These are phyloP conservation scores for Dendrobium nobile DNA, from an alignment of 106 monocot species.

Conservation along the genomic window DNA sequence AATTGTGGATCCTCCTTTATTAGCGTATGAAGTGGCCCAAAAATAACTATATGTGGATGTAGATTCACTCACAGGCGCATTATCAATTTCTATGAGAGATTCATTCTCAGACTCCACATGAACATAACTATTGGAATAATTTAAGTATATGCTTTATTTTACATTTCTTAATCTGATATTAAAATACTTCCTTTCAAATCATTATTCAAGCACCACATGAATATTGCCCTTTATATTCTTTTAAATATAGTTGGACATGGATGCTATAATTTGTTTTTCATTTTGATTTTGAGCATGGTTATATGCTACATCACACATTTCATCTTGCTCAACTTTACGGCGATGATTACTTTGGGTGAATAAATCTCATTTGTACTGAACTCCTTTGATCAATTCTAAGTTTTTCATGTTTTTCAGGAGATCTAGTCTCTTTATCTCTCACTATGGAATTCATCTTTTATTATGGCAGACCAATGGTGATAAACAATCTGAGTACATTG, in stretches of 20 bases:
- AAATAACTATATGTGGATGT: no score
- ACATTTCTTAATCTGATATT: neutral
- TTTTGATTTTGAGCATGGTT: no score
- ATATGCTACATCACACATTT: neutral
- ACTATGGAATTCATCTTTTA: conserved; percentile 2
- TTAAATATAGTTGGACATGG: neutral
- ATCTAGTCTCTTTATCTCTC: neutral
- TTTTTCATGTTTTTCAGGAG: neutral
- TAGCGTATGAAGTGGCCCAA: no score
- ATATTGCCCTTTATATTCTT: no score
- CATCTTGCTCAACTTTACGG: neutral
- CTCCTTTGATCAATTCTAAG: neutral
- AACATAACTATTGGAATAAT: no score
- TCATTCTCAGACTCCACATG: no score
- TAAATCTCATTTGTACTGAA: neutral
- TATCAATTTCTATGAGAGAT: no score
- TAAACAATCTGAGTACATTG: conserved; percentile 46
- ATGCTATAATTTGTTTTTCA: neutral
- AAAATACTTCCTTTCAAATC: neutral
- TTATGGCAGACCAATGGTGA: conserved; percentile 63
- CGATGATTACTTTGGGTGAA: neutral
- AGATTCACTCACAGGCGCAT: no score
- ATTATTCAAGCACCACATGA: neutral
- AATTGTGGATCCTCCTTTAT: no score
- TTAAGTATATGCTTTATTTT: neutral